phyloP scores from a whole-genome alignment of 1,139 yeast genomes.

The Geotrichum siamense region DNA sequence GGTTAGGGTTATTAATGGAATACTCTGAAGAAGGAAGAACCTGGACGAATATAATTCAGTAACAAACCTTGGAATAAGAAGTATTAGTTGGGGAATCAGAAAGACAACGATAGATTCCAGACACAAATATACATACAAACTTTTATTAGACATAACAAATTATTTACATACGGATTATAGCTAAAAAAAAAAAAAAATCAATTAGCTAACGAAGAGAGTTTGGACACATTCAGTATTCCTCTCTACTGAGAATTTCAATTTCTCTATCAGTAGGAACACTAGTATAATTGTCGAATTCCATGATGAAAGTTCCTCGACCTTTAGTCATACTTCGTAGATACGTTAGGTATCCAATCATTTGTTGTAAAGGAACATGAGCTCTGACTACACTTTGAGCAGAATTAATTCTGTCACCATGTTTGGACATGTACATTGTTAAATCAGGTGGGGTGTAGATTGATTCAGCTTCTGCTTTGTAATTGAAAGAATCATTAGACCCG shows the following conservation, averaged over 20 bases:
- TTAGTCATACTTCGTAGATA: constrained; percentile 76
- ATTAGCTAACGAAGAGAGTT: too few species aligned
- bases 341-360: constrained; percentile 83
- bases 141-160: too few species aligned
- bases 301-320: constrained; percentile 79
- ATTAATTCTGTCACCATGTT: constrained; percentile 30
- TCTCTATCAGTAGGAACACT: constrained; percentile 20
- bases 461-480: constrained; percentile 30
- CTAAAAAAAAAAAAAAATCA: too few species aligned
- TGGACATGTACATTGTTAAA: constrained; percentile 37
- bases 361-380: constrained; percentile 79
- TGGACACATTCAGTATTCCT: not conserved
- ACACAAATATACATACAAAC: too few species aligned
- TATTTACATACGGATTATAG: too few species aligned
- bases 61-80: too few species aligned
- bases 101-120: too few species aligned
- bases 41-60: too few species aligned
- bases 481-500: constrained; percentile 17
- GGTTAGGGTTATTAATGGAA: too few species aligned
- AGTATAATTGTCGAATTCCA: constrained; percentile 72
- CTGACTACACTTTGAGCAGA: constrained; percentile 45
- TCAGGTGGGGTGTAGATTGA: constrained; percentile 37
- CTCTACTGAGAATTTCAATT: constrained; percentile 10
- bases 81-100: too few species aligned
- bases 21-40: too few species aligned